phyloP scores from a whole-genome alignment of 768 basidiomycete species.

The Leucosporidium yakuticum region DNA sequence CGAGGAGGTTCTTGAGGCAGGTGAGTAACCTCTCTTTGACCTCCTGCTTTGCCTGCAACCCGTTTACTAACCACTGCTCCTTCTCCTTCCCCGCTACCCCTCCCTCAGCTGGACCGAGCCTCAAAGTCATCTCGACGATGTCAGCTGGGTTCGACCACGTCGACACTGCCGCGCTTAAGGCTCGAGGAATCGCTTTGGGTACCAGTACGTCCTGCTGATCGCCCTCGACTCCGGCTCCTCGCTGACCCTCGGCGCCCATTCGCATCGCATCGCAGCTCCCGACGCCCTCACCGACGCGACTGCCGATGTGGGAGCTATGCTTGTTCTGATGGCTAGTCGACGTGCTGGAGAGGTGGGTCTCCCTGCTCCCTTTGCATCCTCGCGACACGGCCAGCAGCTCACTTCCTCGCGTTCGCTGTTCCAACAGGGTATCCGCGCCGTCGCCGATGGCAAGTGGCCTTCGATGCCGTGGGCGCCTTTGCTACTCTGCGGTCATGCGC shows the following conservation, averaged over 20 bases:
- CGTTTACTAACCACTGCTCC: background rate
- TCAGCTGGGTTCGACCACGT: slow-evolving; percentile 89
- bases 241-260: background rate
- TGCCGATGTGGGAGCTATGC: slow-evolving; percentile 83
- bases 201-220: slow-evolving; percentile 51
- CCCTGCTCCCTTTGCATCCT: too few relatives aligned
- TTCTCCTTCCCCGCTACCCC: background rate
- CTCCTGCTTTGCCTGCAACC: slow-evolving; percentile 41
- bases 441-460: slow-evolving; percentile 62
- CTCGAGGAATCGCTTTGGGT: slow-evolving; percentile 65
- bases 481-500: slow-evolving; percentile 61
- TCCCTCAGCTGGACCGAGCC: slow-evolving; percentile 58
- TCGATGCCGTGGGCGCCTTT: slow-evolving; percentile 73
- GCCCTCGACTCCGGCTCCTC: background rate
- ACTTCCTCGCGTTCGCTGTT: background rate
- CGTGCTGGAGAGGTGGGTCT: slow-evolving; percentile 61
- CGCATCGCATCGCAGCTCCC: slow-evolving; percentile 52
- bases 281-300: slow-evolving; percentile 91
- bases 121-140: slow-evolving; percentile 86
- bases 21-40: background rate
- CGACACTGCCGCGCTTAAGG: slow-evolving; percentile 56
- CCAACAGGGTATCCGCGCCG: slow-evolving; percentile 12
- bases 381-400: too few relatives aligned
- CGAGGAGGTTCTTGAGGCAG: slow-evolving; percentile 60
- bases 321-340: slow-evolving; percentile 88